Percentiles rank a stretch among this genome's conserved stretches.
phyloP scores from a whole-genome alignment of 2,329 filamentous ascomycete species.

The Boeremia exigua region DNA sequence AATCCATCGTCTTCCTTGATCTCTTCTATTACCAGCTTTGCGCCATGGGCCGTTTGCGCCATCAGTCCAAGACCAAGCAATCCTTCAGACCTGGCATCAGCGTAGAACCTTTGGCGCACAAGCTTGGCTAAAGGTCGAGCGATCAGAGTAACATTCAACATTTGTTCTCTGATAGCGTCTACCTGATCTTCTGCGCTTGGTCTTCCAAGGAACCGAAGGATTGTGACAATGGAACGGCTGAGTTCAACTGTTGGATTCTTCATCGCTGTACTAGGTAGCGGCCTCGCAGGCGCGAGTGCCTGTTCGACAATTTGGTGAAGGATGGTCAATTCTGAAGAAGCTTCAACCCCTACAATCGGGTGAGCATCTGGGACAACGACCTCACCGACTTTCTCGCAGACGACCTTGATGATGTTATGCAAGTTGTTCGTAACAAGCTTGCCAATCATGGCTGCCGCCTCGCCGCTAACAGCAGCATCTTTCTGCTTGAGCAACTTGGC shows the following conservation, averaged over 20 bases:
- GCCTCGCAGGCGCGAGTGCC: constrained; percentile 37
- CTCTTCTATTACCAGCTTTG: constrained; percentile 35
- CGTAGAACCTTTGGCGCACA: constrained; percentile 44
- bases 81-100: constrained; percentile 45
- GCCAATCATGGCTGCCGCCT: constrained; percentile 43
- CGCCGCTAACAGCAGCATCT: constrained; percentile 44
- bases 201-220: constrained; percentile 30
- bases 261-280: constrained; percentile 47
- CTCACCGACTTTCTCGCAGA: constrained; percentile 29
- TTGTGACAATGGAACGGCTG: constrained; percentile 23
- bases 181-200: constrained; percentile 29
- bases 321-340: constrained; percentile 29
- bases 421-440: constrained; percentile 43
- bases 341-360: constrained; percentile 20
- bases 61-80: constrained; percentile 45
- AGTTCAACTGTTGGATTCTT: constrained; percentile 48
- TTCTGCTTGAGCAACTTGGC: constrained; percentile 33
- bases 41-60: constrained; percentile 39
- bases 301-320: constrained; percentile 40
- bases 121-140: constrained; percentile 42
- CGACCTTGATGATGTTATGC: constrained; percentile 39
- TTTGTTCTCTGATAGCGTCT: constrained; percentile 29
- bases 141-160: constrained; percentile 38
- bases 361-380: constrained; percentile 16
- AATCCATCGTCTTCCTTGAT: constrained; percentile 36